A percentile compares a stretch with the other conserved stretches of the same genome.
phyloP scores from a whole-genome alignment of 2,329 filamentous ascomycete species.

The Fusarium odoratissimum region DNA sequence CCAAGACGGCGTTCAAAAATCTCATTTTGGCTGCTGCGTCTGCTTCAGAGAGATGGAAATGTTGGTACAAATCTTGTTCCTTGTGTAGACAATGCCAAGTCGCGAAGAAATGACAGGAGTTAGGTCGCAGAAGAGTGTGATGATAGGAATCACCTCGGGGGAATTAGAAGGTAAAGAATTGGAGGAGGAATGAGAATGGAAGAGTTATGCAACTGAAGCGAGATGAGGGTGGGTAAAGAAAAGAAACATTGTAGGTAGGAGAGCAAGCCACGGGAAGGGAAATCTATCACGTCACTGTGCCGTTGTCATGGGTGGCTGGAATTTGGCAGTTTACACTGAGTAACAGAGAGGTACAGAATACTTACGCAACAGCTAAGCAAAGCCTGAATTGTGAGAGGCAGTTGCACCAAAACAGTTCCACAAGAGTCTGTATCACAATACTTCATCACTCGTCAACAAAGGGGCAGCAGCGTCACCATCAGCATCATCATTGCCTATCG shows the following conservation, averaged over 20 bases:
- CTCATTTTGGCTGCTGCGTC: constrained; percentile 71
- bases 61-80: neutral
- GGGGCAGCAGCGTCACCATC: constrained; percentile 35
- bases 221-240: constrained; percentile 22
- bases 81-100: constrained; percentile 1
- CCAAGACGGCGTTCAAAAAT: constrained; percentile 76
- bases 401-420: constrained; percentile 11
- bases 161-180: neutral
- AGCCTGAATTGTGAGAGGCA: constrained; percentile 4
- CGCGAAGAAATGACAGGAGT: neutral
- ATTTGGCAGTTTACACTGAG: constrained; percentile 24
- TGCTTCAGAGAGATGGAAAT: neutral
- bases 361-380: constrained; percentile 29
- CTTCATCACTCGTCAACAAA: constrained; percentile 6
- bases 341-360: constrained; percentile 25
- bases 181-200: constrained; percentile 19
- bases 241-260: constrained; percentile 12
- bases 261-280: constrained; percentile 30
- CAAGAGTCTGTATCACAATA: constrained; percentile 13
- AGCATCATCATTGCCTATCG: constrained; percentile 38
- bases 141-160: constrained; percentile 8
- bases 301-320: constrained; percentile 38
- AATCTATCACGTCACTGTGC: constrained; percentile 48
- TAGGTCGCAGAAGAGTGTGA: constrained; percentile 10
- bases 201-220: constrained; percentile 6